Percentiles rank a stretch among this genome's conserved stretches.
These are phyloP conservation scores for Marsdenia floribunda DNA, from an alignment of 257 asterid genomes.

Conservation along the genomic window DNA sequence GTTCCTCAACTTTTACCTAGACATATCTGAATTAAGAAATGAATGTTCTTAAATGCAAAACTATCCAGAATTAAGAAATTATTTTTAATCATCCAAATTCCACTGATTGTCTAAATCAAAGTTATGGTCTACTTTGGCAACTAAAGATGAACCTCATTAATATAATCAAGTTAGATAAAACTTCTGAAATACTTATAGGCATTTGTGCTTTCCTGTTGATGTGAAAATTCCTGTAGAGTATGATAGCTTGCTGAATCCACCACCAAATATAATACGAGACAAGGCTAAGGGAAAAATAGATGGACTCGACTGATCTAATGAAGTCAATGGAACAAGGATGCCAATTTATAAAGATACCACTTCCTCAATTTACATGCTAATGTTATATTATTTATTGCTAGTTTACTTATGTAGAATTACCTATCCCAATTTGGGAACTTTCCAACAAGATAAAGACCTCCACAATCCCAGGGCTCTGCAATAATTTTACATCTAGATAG, in stretches of 20 bases:
- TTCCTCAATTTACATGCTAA: not conserved
- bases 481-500: slow-evolving; percentile 91
- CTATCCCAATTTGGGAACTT: slow-evolving; percentile 98
- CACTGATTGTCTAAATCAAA: not conserved
- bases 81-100: not conserved
- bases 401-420: slow-evolving; percentile 33
- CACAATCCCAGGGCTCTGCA: slow-evolving; percentile 99
- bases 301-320: not conserved
- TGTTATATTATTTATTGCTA: not conserved
- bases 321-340: not conserved
- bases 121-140: not conserved
- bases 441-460: slow-evolving; percentile 97
- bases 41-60: not conserved
- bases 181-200: not conserved
- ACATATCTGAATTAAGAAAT: not conserved
- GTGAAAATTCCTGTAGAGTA: not conserved
- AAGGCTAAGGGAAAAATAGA: not conserved
- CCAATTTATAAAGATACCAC: not conserved
- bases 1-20: not conserved
- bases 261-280: not conserved
- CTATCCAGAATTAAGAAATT: not conserved
- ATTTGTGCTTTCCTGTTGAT: not conserved
- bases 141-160: not conserved
- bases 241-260: not conserved
- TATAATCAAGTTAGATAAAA: not conserved